Evolutionary conservation across 331 rosid genomes (phyloP).

Genomic region (Stylosanthes scabra): DNA sequence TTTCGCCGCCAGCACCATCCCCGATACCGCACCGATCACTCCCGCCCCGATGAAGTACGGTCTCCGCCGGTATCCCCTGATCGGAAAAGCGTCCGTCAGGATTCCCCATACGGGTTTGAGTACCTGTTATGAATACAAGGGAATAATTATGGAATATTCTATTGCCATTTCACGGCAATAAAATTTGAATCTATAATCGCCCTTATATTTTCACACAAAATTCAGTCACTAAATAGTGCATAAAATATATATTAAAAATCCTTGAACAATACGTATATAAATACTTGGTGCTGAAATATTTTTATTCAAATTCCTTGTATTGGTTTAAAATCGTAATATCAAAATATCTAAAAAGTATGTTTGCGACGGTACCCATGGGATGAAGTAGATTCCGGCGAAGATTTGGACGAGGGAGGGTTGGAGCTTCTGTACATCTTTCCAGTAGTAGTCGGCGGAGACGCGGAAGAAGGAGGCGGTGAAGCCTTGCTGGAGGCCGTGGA

Average conservation of each 20-base stretch:
- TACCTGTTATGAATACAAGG: constrained; percentile 37
- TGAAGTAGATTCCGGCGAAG: constrained; percentile 58
- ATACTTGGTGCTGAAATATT: too few species aligned
- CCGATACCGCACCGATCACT: constrained; percentile 49
- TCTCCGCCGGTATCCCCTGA: constrained; percentile 57
- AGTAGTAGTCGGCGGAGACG: constrained; percentile 68
- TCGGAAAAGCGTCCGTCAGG: constrained; percentile 64
- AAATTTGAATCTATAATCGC: too few species aligned
- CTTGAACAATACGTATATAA: too few species aligned
- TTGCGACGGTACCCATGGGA: constrained; percentile 71
- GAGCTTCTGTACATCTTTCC: constrained; percentile 77
- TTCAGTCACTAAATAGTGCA: too few species aligned
- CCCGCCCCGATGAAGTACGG: constrained; percentile 66
- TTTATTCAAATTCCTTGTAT: too few species aligned
- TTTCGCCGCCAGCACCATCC: constrained; percentile 35
- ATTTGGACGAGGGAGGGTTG: constrained; percentile 72
- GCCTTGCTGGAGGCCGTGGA: constrained; percentile 73
- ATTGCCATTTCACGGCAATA: too few species aligned
- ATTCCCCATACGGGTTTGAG: constrained; percentile 83
- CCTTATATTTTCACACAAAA: too few species aligned
- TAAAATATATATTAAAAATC: too few species aligned
- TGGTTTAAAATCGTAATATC: too few species aligned
- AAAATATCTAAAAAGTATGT: too few species aligned
- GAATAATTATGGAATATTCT: too few species aligned
- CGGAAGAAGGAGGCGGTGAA: constrained; percentile 65